Conservation (phyloP, 768 basidiomycete species). For the Neoboletus magnificus region DNA sequence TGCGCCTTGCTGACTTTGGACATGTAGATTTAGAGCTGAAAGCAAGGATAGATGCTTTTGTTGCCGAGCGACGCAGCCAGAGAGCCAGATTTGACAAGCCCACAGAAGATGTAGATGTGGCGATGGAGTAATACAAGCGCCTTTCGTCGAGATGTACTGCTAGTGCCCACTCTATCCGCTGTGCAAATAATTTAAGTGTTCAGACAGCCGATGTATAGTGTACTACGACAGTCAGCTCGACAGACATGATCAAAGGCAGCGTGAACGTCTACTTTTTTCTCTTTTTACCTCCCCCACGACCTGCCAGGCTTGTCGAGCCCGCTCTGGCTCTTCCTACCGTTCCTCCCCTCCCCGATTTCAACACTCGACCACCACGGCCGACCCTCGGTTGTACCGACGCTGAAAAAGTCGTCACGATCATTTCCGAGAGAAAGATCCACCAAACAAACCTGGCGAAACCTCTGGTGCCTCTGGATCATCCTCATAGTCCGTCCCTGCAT, state of each 20-base stretch:
- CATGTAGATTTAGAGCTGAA: conserved; percentile 64
- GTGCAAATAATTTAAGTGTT: conserved; percentile 4
- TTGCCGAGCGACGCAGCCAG: conserved; percentile 53
- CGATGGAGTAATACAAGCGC: conserved; percentile 17
- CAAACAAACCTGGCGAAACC: conserved; percentile 51
- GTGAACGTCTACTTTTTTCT: conserved; percentile 29
- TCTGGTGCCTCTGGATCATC: conserved; percentile 68
- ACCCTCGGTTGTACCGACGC: conserved; percentile 20
- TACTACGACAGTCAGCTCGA: not conserved
- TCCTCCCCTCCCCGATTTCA: conserved; percentile 26
- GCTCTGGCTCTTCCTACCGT: conserved; percentile 24
- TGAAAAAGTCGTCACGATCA: conserved; percentile 16
- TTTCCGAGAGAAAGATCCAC: not conserved
- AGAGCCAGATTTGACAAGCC: conserved; percentile 20
- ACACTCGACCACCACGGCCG: conserved; percentile 26
- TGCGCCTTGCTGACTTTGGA: conserved; percentile 6
- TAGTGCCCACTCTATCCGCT: not conserved
- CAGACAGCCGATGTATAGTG: not conserved
- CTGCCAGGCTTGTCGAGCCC: conserved; percentile 17
- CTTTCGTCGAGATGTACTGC: conserved; percentile 4
- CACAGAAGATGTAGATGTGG: conserved; percentile 30
- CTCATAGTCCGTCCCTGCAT: conserved; percentile 67
- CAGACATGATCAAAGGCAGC: not conserved
- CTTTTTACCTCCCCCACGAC: conserved; percentile 30
- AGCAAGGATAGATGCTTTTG: conserved; percentile 67